A percentile compares a stretch with the other conserved stretches of the same genome.
Evolutionary conservation across 257 asterid species (phyloP).

Genomic region (Capsicum baccatum): DNA sequence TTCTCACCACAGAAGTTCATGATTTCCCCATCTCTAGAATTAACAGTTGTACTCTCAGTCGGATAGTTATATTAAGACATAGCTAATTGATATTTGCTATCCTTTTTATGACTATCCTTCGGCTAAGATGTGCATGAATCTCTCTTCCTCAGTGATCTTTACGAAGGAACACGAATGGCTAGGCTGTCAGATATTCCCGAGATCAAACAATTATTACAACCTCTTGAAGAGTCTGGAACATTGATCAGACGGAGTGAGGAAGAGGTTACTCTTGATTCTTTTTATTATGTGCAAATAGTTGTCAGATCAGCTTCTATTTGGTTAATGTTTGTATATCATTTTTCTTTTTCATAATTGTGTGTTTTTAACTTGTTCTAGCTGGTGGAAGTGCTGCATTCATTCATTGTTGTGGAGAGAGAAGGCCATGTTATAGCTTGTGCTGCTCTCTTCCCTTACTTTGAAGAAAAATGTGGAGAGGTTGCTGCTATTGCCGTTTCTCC

Average conservation of each 20-base stretch:
- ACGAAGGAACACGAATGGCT: slow-evolving; percentile 92
- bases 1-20: not conserved
- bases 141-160: slow-evolving; percentile 75
- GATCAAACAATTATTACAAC: slow-evolving; percentile 77
- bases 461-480: slow-evolving; percentile 91
- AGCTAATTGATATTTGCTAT: not conserved
- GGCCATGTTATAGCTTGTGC: slow-evolving; percentile 92
- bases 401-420: slow-evolving; percentile 88
- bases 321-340: not conserved
- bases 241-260: slow-evolving; percentile 81
- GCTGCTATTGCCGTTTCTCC: slow-evolving; percentile 99
- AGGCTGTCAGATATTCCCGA: slow-evolving; percentile 66
- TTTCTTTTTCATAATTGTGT: not conserved
- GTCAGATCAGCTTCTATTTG: slow-evolving; percentile 8
- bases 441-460: slow-evolving; percentile 76
- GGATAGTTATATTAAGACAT: not conserved
- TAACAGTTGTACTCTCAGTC: not conserved
- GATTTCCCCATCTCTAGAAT: not conserved
- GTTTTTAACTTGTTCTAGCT: slow-evolving; percentile 49
- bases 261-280: slow-evolving; percentile 59
- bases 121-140: slow-evolving; percentile 25
- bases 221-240: slow-evolving; percentile 82
- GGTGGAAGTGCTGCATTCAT: slow-evolving; percentile 59
- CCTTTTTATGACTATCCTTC: slow-evolving; percentile 8
- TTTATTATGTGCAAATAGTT: slow-evolving; percentile 9